phyloP scores from a whole-genome alignment of 306 rosid species.

The Cucumis cinereus region DNA sequence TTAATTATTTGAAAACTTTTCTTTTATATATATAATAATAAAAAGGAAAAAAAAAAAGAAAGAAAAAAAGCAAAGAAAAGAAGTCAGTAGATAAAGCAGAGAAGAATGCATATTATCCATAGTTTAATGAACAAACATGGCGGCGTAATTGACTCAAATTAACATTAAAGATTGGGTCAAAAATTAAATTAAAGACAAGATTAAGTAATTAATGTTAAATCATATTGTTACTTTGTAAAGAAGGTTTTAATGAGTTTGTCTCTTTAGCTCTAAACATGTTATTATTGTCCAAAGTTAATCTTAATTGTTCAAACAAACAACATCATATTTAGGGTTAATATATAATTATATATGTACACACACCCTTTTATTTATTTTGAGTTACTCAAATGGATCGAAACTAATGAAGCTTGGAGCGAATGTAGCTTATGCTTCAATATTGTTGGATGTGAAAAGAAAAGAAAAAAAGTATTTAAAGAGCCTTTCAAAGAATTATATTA shows the following conservation, averaged over 20 bases:
- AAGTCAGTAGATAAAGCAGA: not conserved
- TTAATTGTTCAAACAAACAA: not conserved
- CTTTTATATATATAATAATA: not conserved
- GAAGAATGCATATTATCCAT: not conserved
- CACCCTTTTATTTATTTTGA: not conserved
- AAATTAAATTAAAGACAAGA: not conserved
- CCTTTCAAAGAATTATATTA: too few species aligned
- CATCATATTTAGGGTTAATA: too few species aligned
- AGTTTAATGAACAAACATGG: not conserved
- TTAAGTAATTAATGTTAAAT: not conserved
- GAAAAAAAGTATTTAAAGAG: too few species aligned
- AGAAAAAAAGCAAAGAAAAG: too few species aligned
- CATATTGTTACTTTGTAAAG: not conserved
- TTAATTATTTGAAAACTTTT: not conserved
- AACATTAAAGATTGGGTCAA: not conserved
- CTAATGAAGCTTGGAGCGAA: too few species aligned
- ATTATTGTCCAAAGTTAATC: not conserved
- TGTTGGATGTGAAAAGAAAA: too few species aligned
- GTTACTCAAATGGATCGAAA: too few species aligned
- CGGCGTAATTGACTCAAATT: constrained; percentile 5
- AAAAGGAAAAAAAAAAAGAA: too few species aligned
- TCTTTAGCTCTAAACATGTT: not conserved
- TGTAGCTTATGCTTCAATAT: too few species aligned
- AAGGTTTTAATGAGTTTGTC: not conserved
- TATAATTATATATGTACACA: not conserved